Base-by-base conservation (phyloP, 306 rosid genomes). In the Inga oerstediana region DNA sequence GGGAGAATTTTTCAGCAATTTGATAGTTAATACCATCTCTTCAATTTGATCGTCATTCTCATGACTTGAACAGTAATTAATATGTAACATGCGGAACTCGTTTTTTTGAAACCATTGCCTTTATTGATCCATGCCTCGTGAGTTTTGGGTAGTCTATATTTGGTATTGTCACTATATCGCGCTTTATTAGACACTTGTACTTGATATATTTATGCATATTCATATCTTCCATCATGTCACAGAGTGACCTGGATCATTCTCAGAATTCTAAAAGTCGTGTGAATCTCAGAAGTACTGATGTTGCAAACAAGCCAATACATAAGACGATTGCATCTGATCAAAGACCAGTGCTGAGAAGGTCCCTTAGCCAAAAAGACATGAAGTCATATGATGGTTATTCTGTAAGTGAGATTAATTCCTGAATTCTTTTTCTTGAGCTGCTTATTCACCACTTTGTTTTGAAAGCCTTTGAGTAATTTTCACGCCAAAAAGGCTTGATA, bases 361-460 rank as follows among this genome's bases (percentile, higher is more conserved):
- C 99, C 70, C 85, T 89, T 15, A 92, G 97, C 88, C 97, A 89
- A 83, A 94, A 88, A 85, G 98, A 92, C 62, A 83, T 92, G 76
- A 94, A 84, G 88, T 69, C 82, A 72, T 94, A 83, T 79, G 99
- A 97, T 85, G 97, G 95, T 78, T 90, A 92, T 84, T 97, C 99
- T 48, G 99, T 97, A 90, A 92, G 97, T 79, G 61, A 74, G 12
- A 48, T 64, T 51, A 71, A 46, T 41, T 79, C 49, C 41, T 58
- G 69, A 56, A 56, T 81, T 78, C 24, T 17, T 46, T 70, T 75
- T 34, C 32, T 44, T 78, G 34, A 34, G 17, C 67, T 14, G 41
- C 20, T 56, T 48, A 61, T 80, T 52, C 68, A 79, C 83, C 72
- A 80, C 30, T 74, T 71, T 79, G 56, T 81, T 22, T 7, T 11